A percentile compares a stretch with the other conserved stretches of the same genome.
These are phyloP conservation scores for Scutellospora calospora DNA, from an alignment of 371 early-diverging fungal genomes.

Conservation along the genomic window DNA sequence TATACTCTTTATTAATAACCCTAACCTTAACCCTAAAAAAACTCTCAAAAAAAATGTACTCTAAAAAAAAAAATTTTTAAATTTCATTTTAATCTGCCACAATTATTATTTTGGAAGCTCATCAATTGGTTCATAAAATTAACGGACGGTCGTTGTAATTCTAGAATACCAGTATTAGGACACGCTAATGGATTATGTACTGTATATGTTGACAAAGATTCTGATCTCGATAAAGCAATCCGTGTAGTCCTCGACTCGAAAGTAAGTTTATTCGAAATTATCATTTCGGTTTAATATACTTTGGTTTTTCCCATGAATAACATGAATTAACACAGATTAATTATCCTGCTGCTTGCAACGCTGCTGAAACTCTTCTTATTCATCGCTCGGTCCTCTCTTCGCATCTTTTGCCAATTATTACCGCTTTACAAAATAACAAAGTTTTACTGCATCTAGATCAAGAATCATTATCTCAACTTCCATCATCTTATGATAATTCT, in stretches of 20 bases:
- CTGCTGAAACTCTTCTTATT: conserved; percentile 92
- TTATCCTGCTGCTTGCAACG: conserved; percentile 97
- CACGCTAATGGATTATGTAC: conserved; percentile 98
- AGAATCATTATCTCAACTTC: conserved; percentile 49
- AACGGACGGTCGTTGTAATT: background rate
- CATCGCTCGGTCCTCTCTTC: conserved; percentile 66
- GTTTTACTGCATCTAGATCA: conserved; percentile 73
- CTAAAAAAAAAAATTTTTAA: too few species aligned
- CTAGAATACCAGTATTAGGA: conserved; percentile 96
- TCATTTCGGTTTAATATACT: too few species aligned
- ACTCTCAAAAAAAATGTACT: too few species aligned
- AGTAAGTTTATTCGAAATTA: conserved; percentile 49
- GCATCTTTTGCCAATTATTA: conserved; percentile 62
- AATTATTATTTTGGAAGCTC: too few species aligned
- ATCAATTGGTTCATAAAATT: conserved; percentile 22
- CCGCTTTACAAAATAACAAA: conserved; percentile 61
- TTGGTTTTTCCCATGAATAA: background rate
- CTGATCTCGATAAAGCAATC: conserved; percentile 78
- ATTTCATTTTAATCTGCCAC: too few species aligned
- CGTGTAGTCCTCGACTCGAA: conserved; percentile 91
- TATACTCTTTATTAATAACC: too few species aligned
- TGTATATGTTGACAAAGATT: conserved; percentile 85
- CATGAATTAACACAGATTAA: conserved; percentile 64
- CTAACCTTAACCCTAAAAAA: too few species aligned
- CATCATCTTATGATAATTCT: background rate